These are phyloP conservation scores for Paradendryphiella salina DNA, from an alignment of 2,329 filamentous ascomycete genomes.

Conservation along the genomic window DNA sequence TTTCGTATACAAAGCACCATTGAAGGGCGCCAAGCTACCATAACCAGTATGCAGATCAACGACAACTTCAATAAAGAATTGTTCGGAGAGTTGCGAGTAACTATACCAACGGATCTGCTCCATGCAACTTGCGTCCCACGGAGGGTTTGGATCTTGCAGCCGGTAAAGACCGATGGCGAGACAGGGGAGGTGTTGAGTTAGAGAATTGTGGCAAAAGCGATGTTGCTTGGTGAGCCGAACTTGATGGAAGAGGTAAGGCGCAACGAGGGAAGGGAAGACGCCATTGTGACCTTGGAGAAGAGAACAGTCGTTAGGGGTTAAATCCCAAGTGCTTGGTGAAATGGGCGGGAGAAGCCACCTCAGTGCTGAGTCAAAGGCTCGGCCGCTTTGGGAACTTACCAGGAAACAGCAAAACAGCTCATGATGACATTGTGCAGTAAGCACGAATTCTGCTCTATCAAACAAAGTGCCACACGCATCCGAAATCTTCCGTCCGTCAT, in stretches of 20 bases:
- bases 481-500: neutral
- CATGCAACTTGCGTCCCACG: conserved; percentile 11
- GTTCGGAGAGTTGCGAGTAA: conserved; percentile 8
- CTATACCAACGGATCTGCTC: conserved; percentile 17
- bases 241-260: conserved; percentile 4
- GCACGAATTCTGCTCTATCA: neutral
- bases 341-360: too few species aligned
- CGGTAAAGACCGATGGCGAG: neutral
- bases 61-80: conserved; percentile 9
- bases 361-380: neutral
- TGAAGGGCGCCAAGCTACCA: conserved; percentile 2
- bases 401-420: neutral
- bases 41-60: conserved; percentile 7
- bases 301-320: too few species aligned
- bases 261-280: conserved; percentile 2
- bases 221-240: conserved; percentile 22
- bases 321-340: too few species aligned
- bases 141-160: conserved; percentile 18
- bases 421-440: neutral
- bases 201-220: conserved; percentile 19
- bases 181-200: neutral
- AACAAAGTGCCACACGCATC: neutral
- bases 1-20: conserved; percentile 6
- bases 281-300: neutral
- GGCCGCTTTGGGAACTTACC: neutral